A percentile compares a stretch with the other conserved stretches of the same genome.
phyloP scores from a whole-genome alignment of 176 grass and related monocot species.

The Musa acuminata region DNA sequence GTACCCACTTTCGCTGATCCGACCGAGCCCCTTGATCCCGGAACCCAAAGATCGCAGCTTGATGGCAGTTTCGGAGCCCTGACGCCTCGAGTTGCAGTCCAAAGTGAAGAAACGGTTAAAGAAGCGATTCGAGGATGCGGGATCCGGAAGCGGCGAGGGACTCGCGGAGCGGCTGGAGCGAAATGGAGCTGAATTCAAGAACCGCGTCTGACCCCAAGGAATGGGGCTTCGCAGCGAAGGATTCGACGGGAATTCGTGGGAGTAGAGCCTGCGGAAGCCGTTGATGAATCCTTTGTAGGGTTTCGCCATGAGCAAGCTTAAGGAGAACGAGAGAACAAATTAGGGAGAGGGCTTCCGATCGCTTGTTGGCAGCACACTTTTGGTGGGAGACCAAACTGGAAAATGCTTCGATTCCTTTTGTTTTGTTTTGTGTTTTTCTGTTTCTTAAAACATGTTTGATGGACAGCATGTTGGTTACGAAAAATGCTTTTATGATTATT shows the following conservation, averaged over 20 bases:
- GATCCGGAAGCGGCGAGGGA: conserved; percentile 2
- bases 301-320: conserved; percentile 27
- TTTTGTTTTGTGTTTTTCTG: no score
- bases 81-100: conserved; percentile 3
- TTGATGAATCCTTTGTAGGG: conserved; percentile 25
- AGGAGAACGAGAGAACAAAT: no score
- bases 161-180: background rate
- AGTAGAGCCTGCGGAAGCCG: conserved; percentile 30
- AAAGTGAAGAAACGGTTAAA: conserved; percentile 17
- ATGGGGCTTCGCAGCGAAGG: background rate
- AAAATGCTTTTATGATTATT: no score
- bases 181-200: background rate
- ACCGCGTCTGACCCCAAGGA: background rate
- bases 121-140: conserved; percentile 11
- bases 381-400: no score
- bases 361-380: no score
- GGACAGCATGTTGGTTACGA: no score
- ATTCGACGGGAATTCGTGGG: conserved; percentile 3
- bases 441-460: no score
- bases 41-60: conserved; percentile 41
- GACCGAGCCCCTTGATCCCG: conserved; percentile 49
- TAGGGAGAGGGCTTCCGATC: no score
- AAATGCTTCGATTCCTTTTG: no score
- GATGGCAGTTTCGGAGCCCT: conserved; percentile 5
- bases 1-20: conserved; percentile 12